A percentile compares a stretch with the other conserved stretches of the same genome.
phyloP scores from a whole-genome alignment of 2,329 filamentous ascomycete species.

The Stagonosporopsis tanaceti region DNA sequence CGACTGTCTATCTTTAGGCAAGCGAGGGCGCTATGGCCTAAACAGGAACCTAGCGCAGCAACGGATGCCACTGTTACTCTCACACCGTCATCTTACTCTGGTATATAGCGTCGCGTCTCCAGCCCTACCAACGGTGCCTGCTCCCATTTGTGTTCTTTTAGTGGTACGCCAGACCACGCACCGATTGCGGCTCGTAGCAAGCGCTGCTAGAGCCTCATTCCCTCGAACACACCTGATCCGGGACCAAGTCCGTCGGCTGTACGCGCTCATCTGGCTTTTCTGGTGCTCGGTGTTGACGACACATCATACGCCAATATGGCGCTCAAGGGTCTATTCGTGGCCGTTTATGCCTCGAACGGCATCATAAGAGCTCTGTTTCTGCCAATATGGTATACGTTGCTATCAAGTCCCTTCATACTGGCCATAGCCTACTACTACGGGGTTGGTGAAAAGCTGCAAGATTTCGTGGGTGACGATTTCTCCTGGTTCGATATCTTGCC shows the following conservation, averaged over 20 bases:
- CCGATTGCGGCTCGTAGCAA: conserved; percentile 14
- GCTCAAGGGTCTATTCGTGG: conserved; percentile 44
- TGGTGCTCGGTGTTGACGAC: conserved; percentile 5
- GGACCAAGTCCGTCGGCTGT: conserved; percentile 7
- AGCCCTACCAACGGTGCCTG: conserved; percentile 11
- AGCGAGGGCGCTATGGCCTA: conserved; percentile 21
- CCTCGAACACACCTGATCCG: conserved; percentile 11
- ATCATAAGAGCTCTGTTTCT: conserved; percentile 46
- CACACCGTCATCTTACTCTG: conserved; percentile 3
- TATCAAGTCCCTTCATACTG: conserved; percentile 43
- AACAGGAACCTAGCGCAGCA: conserved; percentile 12
- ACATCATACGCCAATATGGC: conserved; percentile 32
- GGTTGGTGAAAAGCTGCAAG: conserved; percentile 28
- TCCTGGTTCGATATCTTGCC: conserved; percentile 41
- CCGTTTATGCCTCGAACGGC: conserved; percentile 44
- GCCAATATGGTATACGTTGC: conserved; percentile 42
- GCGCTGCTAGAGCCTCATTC: conserved; percentile 13
- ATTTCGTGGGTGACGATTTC: conserved; percentile 33
- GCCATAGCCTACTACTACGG: conserved; percentile 33
- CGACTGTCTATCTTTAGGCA: conserved; percentile 19
- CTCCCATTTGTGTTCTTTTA: conserved; percentile 11
- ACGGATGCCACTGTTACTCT: conserved; percentile 18
- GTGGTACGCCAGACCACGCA: conserved; percentile 10
- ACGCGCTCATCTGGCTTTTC: conserved; percentile 7
- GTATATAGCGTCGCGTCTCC: conserved; percentile 10